phyloP scores from a whole-genome alignment of 305 asterid species.

The Caryopteris hybrid region DNA sequence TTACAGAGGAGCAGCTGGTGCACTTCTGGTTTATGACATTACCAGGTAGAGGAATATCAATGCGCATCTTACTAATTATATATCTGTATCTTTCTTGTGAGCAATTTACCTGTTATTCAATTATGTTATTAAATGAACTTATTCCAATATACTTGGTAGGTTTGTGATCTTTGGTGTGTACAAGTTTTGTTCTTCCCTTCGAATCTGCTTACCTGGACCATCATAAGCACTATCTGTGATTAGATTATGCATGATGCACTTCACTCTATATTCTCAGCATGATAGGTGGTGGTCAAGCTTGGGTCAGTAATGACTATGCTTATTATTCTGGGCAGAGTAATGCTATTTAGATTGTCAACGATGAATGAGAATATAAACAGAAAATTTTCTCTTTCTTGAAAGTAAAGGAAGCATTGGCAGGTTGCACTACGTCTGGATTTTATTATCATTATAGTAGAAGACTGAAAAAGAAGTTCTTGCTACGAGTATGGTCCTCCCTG shows the following conservation, averaged over 20 bases:
- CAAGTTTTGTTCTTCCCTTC: neutral
- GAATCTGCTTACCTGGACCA: neutral
- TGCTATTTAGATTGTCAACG: neutral
- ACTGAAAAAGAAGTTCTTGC: neutral
- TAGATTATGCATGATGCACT: neutral
- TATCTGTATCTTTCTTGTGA: neutral
- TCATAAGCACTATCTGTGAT: neutral
- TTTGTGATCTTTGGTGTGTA: neutral
- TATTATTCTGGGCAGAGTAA: neutral
- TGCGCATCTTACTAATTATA: neutral
- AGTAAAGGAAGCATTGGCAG: neutral
- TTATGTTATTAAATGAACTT: neutral
- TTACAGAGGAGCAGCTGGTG: slow-evolving; percentile 93
- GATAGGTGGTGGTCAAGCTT: no score
- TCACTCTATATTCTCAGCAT: no score
- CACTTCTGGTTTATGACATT: slow-evolving; percentile 77
- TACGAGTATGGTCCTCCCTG: neutral
- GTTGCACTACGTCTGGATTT: neutral
- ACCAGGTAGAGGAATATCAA: slow-evolving; percentile 43
- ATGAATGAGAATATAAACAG: neutral
- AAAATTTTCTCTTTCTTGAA: neutral
- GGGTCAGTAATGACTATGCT: no score
- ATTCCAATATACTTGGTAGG: neutral
- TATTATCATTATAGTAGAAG: neutral
- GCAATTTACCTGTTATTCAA: neutral